Percentiles rank a stretch among this genome's conserved stretches.
These are phyloP conservation scores for Lactarius pseudohatsudake DNA, from an alignment of 768 basidiomycete species.

Conservation along the genomic window DNA sequence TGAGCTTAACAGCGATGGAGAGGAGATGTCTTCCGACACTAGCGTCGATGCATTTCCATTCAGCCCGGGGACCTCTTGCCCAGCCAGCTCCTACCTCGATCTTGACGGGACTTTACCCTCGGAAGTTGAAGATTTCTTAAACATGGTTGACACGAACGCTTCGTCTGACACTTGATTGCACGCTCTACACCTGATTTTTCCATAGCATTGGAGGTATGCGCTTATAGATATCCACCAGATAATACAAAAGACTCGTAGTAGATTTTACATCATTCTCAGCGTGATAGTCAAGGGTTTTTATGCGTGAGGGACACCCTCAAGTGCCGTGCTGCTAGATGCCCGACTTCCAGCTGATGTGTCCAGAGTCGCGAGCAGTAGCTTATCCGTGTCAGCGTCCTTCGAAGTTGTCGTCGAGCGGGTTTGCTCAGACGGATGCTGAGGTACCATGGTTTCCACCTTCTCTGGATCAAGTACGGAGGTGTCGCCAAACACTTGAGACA, in stretches of 20 bases:
- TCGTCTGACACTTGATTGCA: neutral
- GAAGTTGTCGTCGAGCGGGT: conserved; percentile 1
- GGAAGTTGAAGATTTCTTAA: conserved; percentile 20
- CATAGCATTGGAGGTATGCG: neutral
- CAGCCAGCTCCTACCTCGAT: conserved; percentile 21
- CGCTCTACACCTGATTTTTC: neutral
- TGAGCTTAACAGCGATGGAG: conserved; percentile 24
- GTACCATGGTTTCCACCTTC: conserved; percentile 1
- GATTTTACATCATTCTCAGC: conserved; percentile 5
- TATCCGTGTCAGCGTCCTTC: neutral
- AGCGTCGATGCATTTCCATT: neutral
- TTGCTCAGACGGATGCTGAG: conserved; percentile 4
- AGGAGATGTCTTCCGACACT: conserved; percentile 12
- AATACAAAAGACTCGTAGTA: neutral
- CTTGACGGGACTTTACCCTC: conserved; percentile 22
- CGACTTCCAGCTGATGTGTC: conserved; percentile 3
- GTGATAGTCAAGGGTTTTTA: neutral
- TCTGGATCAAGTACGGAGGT: conserved; percentile 6
- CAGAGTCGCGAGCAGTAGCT: neutral
- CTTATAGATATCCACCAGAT: neutral
- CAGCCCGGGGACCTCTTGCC: conserved; percentile 7
- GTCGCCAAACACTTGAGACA: conserved; percentile 51
- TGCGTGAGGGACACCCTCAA: neutral
- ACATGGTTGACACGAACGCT: conserved; percentile 17
- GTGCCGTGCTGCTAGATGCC: conserved; percentile 13